Evolutionary conservation across 108 stramenopile species (phyloP), one percentile per base, ranked within the genome.

Genomic region (Bacterosira constricta): DNA sequence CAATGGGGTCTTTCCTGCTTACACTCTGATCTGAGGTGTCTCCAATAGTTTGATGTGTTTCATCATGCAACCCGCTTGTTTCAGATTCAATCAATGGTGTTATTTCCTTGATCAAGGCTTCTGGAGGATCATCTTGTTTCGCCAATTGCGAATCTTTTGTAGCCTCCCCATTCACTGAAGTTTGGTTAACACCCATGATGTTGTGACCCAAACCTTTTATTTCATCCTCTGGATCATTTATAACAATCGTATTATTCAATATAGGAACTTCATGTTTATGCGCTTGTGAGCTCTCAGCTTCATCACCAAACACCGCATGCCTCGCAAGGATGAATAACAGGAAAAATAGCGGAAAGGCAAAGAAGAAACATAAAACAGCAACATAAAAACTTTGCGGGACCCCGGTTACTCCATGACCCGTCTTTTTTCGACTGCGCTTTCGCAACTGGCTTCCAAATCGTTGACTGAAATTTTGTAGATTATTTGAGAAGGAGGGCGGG

Each of bases 281-380:
- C 44, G 46, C 63, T 25, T 23, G 20, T 11, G 37, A 36, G 4
- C 20, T 42, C 23, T 45, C 23, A 10, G 61, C 63, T 38, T 69
- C 76, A 77, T 77, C 76, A 26, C 76, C 76, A 60, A 77, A 77
- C 32, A 77, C 76, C 30, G 68, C 60, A 39, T 77, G 62, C 35
- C 76, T 63, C 3, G 76, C 68, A 8, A 77, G 30, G 1, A 77
- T 63, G 63, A 64, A 77, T 39, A 77, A 26, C 25, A 69, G 44
- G 25, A 77, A 46, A 46, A 77, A 59, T 23, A 77, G 36, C n/a
- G 76, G 76, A n/a, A 70, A 53, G 25, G 32, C 69, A 32, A 65
- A 39, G 55, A 77, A 77, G 47, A 77, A 69, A 51, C 68, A 77
- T 21, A 54, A 45, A 29, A 56, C 41, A 34, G 63, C 61, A 4